phyloP scores from a whole-genome alignment of 495 filamentous ascomycete species.

The Talaromyces nanjingensis region DNA sequence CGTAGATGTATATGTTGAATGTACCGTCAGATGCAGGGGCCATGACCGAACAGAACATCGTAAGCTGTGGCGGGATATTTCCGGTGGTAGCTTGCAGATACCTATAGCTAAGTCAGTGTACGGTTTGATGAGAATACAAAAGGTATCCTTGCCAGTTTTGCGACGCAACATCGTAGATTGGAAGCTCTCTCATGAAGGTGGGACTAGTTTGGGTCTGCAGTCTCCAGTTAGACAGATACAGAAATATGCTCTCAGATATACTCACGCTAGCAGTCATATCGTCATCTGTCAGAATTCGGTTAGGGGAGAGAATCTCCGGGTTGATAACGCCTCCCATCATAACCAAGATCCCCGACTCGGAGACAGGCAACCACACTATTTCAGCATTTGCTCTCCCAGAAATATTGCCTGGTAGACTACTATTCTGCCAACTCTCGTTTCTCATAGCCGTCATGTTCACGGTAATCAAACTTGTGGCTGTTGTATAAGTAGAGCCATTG shows the following conservation, averaged over 20 bases:
- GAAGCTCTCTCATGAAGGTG: slow-evolving; percentile 47
- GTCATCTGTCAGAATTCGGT: background rate
- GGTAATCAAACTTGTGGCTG: slow-evolving; percentile 43
- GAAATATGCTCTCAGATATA: background rate
- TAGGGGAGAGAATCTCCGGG: slow-evolving; percentile 27
- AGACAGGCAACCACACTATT: slow-evolving; percentile 58
- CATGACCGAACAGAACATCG: slow-evolving; percentile 53
- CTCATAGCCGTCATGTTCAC: slow-evolving; percentile 43
- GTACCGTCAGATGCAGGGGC: slow-evolving; percentile 47
- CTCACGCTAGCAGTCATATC: slow-evolving; percentile 2
- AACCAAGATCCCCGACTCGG: slow-evolving; percentile 48
- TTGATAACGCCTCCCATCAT: slow-evolving; percentile 52
- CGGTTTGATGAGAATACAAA: background rate
- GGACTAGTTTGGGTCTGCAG: slow-evolving; percentile 25
- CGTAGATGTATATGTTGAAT: slow-evolving; percentile 60
- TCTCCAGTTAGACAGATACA: background rate
- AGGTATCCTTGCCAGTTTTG: slow-evolving; percentile 16
- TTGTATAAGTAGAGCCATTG: slow-evolving; percentile 24
- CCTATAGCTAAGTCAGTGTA: slow-evolving; percentile 1
- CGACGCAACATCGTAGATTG: slow-evolving; percentile 50
- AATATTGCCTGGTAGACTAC: slow-evolving; percentile 36
- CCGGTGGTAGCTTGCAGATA: slow-evolving; percentile 44
- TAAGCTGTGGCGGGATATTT: slow-evolving; percentile 34
- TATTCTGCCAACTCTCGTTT: slow-evolving; percentile 43
- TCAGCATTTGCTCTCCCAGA: slow-evolving; percentile 48